Base-by-base conservation (phyloP, 2,329 filamentous ascomycete species). In the Cadophora sp. region DNA sequence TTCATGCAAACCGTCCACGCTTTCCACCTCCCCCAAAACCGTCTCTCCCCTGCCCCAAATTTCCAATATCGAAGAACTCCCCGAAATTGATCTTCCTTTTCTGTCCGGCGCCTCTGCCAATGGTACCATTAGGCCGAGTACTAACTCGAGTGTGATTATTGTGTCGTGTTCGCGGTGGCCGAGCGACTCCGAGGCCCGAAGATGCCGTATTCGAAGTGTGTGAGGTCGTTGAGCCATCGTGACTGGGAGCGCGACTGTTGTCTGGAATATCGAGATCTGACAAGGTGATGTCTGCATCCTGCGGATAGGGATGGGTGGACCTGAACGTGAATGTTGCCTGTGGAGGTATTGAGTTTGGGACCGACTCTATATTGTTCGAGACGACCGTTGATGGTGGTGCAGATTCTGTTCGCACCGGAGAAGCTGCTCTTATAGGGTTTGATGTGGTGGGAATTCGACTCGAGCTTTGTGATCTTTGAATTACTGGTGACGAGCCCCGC, bases 11-110 rank as follows among this genome's bases (percentile, higher is more conserved):
- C 71, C 74, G 73, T 55, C 77, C 76, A 51, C 77, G 74, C 71
- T 79, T 79, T 56, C 77, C 77, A 64, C 76, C 76, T 26, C 77
- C 76, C 59, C 76, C 75, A 72, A 73, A 74, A n/a, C 70, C 69
- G 67, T 92, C 90, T 76, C 90, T 91, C 53, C 86, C 86, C 68
- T 86, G 83, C 37, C 85, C 85, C 62, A 91, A 78, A 71, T 87
- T 88, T 64, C 88, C 87, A 8, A 92, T 81, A 75, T 93, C 91
- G 76, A 94, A 94, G 64, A 93, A 89, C 75, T 94, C 92, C 27
- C 88, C 87, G 74, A 92, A 86, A 73, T 92, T 91, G 73, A 92
- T 85, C 74, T 91, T 87, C 51, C 92, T 86, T 79, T 95, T 95
- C 73, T 88, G 85, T 1, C 92, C 92, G 9, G 90, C 87, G 7